Conservation (phyloP, 352 stramenopile genomes). For the Pythium volutum region DNA sequence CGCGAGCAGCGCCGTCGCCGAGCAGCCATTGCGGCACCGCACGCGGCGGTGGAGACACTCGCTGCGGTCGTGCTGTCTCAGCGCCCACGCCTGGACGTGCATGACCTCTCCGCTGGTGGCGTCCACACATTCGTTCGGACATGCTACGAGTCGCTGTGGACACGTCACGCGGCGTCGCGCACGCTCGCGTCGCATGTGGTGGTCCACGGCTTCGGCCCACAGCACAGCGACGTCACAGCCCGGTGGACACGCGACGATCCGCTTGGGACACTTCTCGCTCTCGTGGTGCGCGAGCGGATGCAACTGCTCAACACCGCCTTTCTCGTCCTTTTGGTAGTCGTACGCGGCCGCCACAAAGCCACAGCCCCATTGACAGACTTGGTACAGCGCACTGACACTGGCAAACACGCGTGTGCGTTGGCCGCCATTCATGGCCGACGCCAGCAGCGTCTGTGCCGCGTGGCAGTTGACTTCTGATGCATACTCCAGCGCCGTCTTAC, state of each 20-base stretch:
- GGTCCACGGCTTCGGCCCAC: slow-evolving; percentile 45
- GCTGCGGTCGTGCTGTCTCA: slow-evolving; percentile 45
- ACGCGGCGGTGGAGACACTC: slow-evolving; percentile 49
- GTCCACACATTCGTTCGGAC: slow-evolving; percentile 40
- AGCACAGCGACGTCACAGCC: slow-evolving; percentile 27
- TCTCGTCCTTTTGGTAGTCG: slow-evolving; percentile 25
- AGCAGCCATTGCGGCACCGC: slow-evolving; percentile 70
- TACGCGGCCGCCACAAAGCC: slow-evolving; percentile 43
- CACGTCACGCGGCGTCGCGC: slow-evolving; percentile 41
- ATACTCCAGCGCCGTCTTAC: slow-evolving; percentile 45
- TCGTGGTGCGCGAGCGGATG: slow-evolving; percentile 53
- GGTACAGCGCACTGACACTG: slow-evolving; percentile 38
- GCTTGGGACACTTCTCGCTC: slow-evolving; percentile 41
- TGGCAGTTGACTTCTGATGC: slow-evolving; percentile 31
- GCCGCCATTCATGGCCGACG: slow-evolving; percentile 39
- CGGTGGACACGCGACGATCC: slow-evolving; percentile 41
- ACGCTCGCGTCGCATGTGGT: slow-evolving; percentile 38
- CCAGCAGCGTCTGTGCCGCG: slow-evolving; percentile 35
- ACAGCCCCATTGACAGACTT: slow-evolving; percentile 66
- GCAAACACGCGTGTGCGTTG: slow-evolving; percentile 35
- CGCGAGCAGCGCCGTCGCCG: slow-evolving; percentile 34
- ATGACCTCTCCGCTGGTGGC: background rate
- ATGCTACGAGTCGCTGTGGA: slow-evolving; percentile 45
- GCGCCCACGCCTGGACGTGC: slow-evolving; percentile 33
- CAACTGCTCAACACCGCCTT: slow-evolving; percentile 27